phyloP scores from a whole-genome alignment of 2,329 filamentous ascomycete genomes.

The Microsporum ferrugineum region DNA sequence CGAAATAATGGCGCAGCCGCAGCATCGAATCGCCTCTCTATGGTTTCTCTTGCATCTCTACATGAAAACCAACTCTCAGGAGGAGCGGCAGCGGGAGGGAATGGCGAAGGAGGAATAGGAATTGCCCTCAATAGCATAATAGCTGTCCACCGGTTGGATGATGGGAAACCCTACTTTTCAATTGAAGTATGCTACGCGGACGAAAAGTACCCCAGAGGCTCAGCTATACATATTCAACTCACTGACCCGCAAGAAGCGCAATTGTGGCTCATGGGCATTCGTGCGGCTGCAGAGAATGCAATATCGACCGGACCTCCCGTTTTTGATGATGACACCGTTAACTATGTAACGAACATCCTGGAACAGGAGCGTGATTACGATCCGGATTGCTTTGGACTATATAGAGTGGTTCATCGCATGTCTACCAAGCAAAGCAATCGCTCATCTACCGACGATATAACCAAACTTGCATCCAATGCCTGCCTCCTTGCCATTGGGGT shows the following conservation, averaged over 20 bases:
- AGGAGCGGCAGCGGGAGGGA: conserved; percentile 25
- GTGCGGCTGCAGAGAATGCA: conserved; percentile 47
- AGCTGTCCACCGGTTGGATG: conserved; percentile 55
- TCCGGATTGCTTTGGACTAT: conserved; percentile 54
- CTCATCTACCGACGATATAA: conserved; percentile 54
- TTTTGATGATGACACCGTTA: conserved; percentile 49
- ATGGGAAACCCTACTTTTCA: conserved; percentile 54
- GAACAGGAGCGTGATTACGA: conserved; percentile 60
- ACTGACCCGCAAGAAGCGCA: conserved; percentile 54
- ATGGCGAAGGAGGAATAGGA: conserved; percentile 43
- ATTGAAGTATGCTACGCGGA: conserved; percentile 59
- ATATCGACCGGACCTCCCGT: conserved; percentile 41
- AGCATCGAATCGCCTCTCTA: conserved; percentile 40
- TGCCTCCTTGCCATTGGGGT: conserved; percentile 59
- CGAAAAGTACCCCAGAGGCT: conserved; percentile 48
- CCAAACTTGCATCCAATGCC: conserved; percentile 52
- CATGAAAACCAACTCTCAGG: conserved; percentile 47
- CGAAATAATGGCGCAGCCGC: conserved; percentile 36
- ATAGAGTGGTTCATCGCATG: conserved; percentile 56
- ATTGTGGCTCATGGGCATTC: conserved; percentile 52
- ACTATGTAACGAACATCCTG: conserved; percentile 51
- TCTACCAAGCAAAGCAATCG: conserved; percentile 44
- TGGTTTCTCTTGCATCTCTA: conserved; percentile 48
- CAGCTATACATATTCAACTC: conserved; percentile 53
- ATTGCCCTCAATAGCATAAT: conserved; percentile 56